Base-by-base conservation (phyloP, 306 rosid species). In the Trifolium repens region DNA sequence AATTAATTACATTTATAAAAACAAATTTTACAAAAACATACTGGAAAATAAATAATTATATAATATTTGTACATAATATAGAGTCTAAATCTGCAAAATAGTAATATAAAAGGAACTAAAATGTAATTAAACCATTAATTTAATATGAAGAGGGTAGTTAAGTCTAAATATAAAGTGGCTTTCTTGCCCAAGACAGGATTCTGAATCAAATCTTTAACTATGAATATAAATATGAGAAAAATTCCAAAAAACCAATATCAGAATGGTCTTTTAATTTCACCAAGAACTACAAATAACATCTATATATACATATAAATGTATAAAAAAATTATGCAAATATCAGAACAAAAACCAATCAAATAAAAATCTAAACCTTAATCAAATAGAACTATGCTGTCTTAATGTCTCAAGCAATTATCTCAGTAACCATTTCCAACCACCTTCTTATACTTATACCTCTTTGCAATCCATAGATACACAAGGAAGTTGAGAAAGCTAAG, bases 401-500 rank as follows among this genome's bases (percentile, higher is more conserved):
- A 5, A 15, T 49, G 9, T 15, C 69, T 32, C 1, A 26, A 13
- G 22, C 62, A 13, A 49, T 64, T 15, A 50, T 69, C 60, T 74
- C 73, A 78, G 15, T 24, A 53, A 57, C 22, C n/a, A 65, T 72
- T 67, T 34, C 69, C 82, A 24, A 60, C 66, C 14, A 27, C 86
- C 72, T 81, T 89, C 86, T 93, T 91, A 88, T 88, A 89, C 37
- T 60, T 78, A 32, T 89, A 91, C 75, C 88, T 80, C 82, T 84
- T 93, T 0, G 97, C 85, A 69, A 89, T 82, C 74, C 81, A 81
- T 11, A 93, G 81, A 80, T 72, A 93, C 2, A 65, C 80, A 50
- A 88, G 30, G 85, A 93, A 87, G 81, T 93, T 88, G 10, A 88
- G 34, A 58, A 85, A 39, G 76, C 96, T 88, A 27, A 93, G 91